These are phyloP conservation scores for Colletotrichum agaves DNA, from an alignment of 2,329 filamentous ascomycete genomes.

Conservation along the genomic window DNA sequence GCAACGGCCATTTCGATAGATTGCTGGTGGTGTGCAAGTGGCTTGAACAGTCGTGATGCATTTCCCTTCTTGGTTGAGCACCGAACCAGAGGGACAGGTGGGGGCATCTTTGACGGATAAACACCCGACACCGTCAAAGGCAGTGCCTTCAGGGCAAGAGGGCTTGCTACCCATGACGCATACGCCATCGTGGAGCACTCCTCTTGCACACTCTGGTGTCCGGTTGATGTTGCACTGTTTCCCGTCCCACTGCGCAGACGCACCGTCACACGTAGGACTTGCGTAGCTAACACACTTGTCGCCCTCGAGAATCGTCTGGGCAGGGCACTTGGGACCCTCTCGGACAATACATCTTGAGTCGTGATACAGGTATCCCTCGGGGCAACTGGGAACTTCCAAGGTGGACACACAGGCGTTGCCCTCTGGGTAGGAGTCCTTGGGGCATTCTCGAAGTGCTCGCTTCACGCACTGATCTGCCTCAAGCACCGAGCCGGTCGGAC, in stretches of 20 bases:
- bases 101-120: constrained; percentile 4
- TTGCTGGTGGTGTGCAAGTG: constrained; percentile 3
- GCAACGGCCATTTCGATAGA: not conserved
- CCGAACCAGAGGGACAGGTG: not conserved
- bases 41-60: constrained; percentile 5
- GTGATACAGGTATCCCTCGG: constrained; percentile 8
- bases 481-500: not conserved
- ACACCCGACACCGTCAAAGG: constrained; percentile 2
- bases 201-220: constrained; percentile 3
- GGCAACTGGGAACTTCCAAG: constrained; percentile 8
- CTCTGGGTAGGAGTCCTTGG: not conserved
- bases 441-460: constrained; percentile 1
- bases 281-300: constrained; percentile 8
- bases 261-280: constrained; percentile 5
- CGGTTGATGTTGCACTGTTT: constrained; percentile 13
- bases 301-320: constrained; percentile 3
- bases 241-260: not conserved
- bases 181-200: not conserved
- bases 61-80: constrained; percentile 3
- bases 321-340: constrained; percentile 1
- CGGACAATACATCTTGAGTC: constrained; percentile 7
- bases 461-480: constrained; percentile 12
- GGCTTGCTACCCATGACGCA: constrained; percentile 2
- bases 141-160: constrained; percentile 5
- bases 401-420: constrained; percentile 1